Evolutionary conservation across 208 protist species (phyloP).

Genomic region (Borovskyia barvae): DNA sequence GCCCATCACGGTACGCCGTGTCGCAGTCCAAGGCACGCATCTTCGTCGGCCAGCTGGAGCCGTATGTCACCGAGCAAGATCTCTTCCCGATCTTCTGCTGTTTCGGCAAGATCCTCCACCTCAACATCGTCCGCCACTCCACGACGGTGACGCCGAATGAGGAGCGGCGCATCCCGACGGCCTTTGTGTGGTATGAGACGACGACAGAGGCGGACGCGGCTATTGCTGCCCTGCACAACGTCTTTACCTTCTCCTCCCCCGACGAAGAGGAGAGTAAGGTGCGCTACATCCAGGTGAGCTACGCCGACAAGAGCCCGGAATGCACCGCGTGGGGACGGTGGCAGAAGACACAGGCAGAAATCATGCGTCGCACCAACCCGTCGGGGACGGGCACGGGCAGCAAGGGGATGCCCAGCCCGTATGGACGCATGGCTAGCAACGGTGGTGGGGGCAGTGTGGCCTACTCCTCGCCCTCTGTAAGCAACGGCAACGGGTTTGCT

Average conservation of each 20-base stretch:
- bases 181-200: constrained; percentile 69
- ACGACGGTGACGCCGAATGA: constrained; percentile 61
- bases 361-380: constrained; percentile 26
- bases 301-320: constrained; percentile 55
- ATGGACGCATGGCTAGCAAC: not conserved
- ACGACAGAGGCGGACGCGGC: constrained; percentile 59
- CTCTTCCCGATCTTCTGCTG: constrained; percentile 61
- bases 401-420: constrained; percentile 11
- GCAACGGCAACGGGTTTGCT: not conserved
- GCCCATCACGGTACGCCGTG: constrained; percentile 34
- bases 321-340: constrained; percentile 37
- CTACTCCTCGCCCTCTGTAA: constrained; percentile 4
- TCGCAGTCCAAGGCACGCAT: constrained; percentile 50
- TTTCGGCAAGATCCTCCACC: constrained; percentile 54
- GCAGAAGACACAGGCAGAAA: constrained; percentile 49
- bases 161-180: constrained; percentile 51
- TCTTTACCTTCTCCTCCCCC: constrained; percentile 53
- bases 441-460: not conserved
- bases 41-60: constrained; percentile 71
- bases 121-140: constrained; percentile 62
- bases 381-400: constrained; percentile 21
- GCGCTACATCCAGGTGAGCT: constrained; percentile 74
- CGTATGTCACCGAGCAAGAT: constrained; percentile 62
- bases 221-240: constrained; percentile 67
- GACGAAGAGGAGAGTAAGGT: constrained; percentile 49